Evolutionary conservation across 1,139 yeast species (phyloP), one percentile per base, ranked within the genome.

Genomic region (Wickerhamiella pararugosa): DNA sequence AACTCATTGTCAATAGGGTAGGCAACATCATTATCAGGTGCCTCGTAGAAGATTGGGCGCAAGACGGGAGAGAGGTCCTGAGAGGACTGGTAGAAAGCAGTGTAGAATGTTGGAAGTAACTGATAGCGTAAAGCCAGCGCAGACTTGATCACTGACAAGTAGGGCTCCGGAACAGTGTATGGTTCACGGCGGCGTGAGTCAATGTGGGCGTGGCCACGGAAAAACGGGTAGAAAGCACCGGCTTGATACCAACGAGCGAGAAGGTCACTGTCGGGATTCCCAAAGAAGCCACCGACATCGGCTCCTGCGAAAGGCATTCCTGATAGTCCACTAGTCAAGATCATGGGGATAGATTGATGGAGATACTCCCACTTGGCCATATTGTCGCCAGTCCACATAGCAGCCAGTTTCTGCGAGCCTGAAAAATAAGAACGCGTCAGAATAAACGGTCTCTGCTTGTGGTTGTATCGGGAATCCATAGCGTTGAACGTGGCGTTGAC

Each of bases 341-440:
- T 62, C 94, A 86, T 87, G 6, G 97, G 96, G 32, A 86, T 71
- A 0, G 95, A 82, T 6, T 75, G 68, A 52, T 72, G 70, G 48
- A 90, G 67, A 53, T 84, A 80, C 49, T 79, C 92, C 98, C 98
- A 92, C 51, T 72, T 78, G 6, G 96, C 83, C 73, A 74, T 79
- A 59, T 87, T 90, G 60, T 90, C 99, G 36, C 99, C 99, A 1
- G 95, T 84, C 99, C 98, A 92, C 75, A 82, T 79, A 0, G 97
- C 95, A 0, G 92, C 79, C 0, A 90, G 69, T 51, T 90, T 70
- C 60, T 90, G 97, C 4, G 95, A 82, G 0, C 99, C 98, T 1
- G 97, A 74, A 59, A 70, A 87, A 58, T 72, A 87, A 0, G 95
- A 70, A 49, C 99, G 67, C 0, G 98, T 84, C 41, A 90, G 69